Evolutionary conservation across 305 asterid species (phyloP), one percentile per base, ranked within the genome.

Genomic region (Rubia tinctorum): DNA sequence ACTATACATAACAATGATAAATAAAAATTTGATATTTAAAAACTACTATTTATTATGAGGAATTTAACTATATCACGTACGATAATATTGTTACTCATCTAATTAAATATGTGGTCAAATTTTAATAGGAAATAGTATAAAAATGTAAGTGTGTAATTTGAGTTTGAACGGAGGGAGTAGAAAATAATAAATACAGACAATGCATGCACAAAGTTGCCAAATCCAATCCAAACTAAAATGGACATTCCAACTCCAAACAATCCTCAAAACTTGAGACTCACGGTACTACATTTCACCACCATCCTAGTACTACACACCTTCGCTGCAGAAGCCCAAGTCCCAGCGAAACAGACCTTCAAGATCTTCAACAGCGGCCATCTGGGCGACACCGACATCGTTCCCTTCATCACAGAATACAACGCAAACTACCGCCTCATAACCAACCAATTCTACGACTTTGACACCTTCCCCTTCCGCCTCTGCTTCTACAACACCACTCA

Each of bases 401-500:
- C 8, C 59, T 53, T 53, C 37, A 30, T 68, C 5, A 60, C 71
- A 1, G 82, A 79, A 39, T 73, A 79, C 17, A 59, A 34, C 7
- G 79, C 73, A 2, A 71, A 7, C 18, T 79, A 79, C 56, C 82
- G 82, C 2, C 0, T 13, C 6, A 49, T 71, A 42, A 25, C 56
- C 15, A 69, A 56, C 15, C 42, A 60, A 5, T 63, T 47, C 42
- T 61, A 76, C 2, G 30, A 15, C 4, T 55, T 80, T 49, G 65
- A 4, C n/a, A 27, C 66, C 8, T 34, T 40, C 2, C 83, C 83
- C 9, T 80, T 75, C 11, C 68, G 74, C 9, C 78, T 80, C 0
- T 80, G 80, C 63, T 80, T 76, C 78, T 75, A 80, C 75, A 80
- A 80, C 80, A 80, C 80, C 55, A 76, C 83, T n/a, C 78, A 78